phyloP scores from a whole-genome alignment of 1,139 yeast species.

The Diutina neorugosa region DNA sequence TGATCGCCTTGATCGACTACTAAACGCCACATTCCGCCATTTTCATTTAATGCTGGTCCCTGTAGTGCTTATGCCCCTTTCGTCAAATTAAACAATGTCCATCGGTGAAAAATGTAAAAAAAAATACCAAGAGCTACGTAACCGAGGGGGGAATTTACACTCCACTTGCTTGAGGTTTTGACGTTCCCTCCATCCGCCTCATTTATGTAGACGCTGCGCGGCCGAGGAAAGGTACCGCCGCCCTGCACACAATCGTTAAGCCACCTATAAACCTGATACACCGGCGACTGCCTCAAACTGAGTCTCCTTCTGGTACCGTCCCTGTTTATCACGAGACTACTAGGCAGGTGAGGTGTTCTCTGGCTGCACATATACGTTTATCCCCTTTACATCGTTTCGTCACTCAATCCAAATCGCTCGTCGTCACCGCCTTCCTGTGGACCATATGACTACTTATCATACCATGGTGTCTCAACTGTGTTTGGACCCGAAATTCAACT shows the following conservation, averaged over 20 bases:
- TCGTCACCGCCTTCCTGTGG: too few species aligned
- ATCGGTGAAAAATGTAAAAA: too few species aligned
- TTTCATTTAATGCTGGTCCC: too few species aligned
- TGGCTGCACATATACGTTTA: background rate
- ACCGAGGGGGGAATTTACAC: too few species aligned
- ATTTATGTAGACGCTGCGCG: background rate
- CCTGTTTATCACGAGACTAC: background rate
- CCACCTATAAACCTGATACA: background rate
- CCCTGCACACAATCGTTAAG: background rate
- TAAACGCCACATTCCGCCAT: too few species aligned
- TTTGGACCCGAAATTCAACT: background rate
- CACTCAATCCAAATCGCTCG: too few species aligned
- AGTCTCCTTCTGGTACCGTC: background rate
- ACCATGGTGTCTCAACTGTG: background rate
- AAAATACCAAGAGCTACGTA: too few species aligned
- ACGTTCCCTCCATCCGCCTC: too few species aligned
- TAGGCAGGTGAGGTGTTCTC: background rate
- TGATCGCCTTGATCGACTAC: too few species aligned
- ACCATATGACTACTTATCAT: background rate
- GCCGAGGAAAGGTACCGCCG: background rate
- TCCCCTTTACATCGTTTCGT: background rate
- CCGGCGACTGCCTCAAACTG: background rate
- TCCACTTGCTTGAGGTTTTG: too few species aligned
- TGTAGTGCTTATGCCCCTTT: too few species aligned
- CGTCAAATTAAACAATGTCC: too few species aligned